Evolutionary conservation across 768 basidiomycete species (phyloP), one percentile per base, ranked within the genome.

Genomic region (Melanogaster broomeanus): DNA sequence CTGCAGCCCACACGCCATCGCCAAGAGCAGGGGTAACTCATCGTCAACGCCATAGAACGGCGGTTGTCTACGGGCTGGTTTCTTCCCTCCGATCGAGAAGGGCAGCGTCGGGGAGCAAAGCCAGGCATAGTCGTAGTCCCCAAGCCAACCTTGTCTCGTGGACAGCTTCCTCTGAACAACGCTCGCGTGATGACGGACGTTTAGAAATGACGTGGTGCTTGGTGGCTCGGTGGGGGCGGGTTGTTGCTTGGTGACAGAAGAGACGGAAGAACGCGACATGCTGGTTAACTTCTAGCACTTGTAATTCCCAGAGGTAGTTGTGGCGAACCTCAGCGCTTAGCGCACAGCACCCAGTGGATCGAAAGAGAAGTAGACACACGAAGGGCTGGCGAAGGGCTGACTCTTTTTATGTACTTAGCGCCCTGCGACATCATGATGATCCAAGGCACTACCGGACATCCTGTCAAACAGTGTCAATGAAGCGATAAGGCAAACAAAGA

Each of bases 71-170:
- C 50, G 52, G 16, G 40, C 55, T 44, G 43, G 52, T 37, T 65
- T 67, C 27, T 50, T 61, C 16, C 72, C 68, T 21, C 63, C 64
- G 16, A 66, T 64, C 24, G 75, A 65, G 61, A 81, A 89, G 0
- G 90, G 90, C 0, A 90, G 72, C 1, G 73, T 68, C 3, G 90
- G 89, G 18, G 74, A 78, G 63, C 89, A 91, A 48, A 90, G 77
- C 80, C 82, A 86, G 8, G 71, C 77, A 61, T 88, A 92, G 71
- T 92, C 82, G 62, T 91, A 93, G 63, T 87, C 85, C 1, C 90
- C 90, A n/a, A 92, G 51, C 90, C 90, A 93, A 8, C 90, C 89
- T 39, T 85, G 71, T 55, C 68, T 72, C 2, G 79, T 78, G 6
- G 77, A 77, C 41, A 79, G 27, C 62, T 78, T 80, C 35, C 49